Base-by-base conservation (phyloP, 75 land plant genomes). In the Selaginella tamariscina region DNA sequence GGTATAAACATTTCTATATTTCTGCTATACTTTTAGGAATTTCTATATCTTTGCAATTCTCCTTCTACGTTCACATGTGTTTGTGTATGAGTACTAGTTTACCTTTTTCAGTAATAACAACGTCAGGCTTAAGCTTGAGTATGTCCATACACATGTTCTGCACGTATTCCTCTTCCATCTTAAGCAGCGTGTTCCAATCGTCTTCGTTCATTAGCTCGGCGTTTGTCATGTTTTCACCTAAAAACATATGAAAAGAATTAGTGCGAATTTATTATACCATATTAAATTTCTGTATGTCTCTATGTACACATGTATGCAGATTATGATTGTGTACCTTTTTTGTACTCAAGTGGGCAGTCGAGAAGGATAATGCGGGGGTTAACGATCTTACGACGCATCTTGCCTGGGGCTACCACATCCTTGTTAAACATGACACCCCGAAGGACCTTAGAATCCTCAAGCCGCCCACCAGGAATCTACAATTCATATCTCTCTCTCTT, bases 101-200 rank as follows among this genome's bases (percentile, higher is more conserved):
- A n/a, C 97, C 95, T 62, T 92, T 92, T 66, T 92, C 90, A 55
- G 97, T 92, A 24, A 92, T 86, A 1, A 92, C 97, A 63, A 92
- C 30, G 65, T 92, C 95, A 27, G 97, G 97, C 74, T 89, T 92
- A 75, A 86, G 89, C 39, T 78, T 89, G 24, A 89, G 59, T 59
- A 92, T 86, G 66, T 89, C 90, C n/a, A 54, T 32, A 54, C 97
- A 92, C 0, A 89, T 55, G 24, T 76, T 79, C 71, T 89, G 76
- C 70, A 92, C 89, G 33, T 86, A 89, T 68, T 92, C 97, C 67
- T 92, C 97, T 59, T 92, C 97, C 97, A 92, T 81, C 65, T 83
- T 87, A 56, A 92, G 62, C 24, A 92, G 74, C 32, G 84, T 79
- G 33, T 66, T 81, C 85, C 94, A 92, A 55, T 92, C 97, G 66